Evolutionary conservation across 2,329 filamentous ascomycete genomes (phyloP).

Genomic region (Neurospora sp.): DNA sequence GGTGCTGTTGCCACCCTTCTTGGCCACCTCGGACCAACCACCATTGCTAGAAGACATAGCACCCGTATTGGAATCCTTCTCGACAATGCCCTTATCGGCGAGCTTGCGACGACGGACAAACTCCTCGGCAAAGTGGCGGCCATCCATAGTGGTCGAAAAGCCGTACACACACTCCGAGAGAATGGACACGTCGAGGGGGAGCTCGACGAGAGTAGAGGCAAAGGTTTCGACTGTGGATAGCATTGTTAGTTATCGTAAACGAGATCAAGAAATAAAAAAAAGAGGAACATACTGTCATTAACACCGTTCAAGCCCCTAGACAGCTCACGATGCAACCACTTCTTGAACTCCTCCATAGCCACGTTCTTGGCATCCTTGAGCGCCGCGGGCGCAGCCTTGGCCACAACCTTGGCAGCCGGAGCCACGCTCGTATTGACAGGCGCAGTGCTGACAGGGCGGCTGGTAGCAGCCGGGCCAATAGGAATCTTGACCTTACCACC

Average conservation of each 20-base stretch:
- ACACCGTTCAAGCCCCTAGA: constrained; percentile 50
- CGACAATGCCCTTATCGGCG: constrained; percentile 73
- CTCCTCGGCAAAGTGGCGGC: constrained; percentile 86
- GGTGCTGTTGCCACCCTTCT: constrained; percentile 59
- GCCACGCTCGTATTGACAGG: constrained; percentile 30
- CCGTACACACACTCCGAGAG: constrained; percentile 87
- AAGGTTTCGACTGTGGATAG: constrained; percentile 61
- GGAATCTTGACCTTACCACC: constrained; percentile 83
- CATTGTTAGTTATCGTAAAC: background rate
- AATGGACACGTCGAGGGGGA: constrained; percentile 68
- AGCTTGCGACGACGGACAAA: constrained; percentile 88
- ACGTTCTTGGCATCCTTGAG: constrained; percentile 29
- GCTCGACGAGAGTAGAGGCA: constrained; percentile 60
- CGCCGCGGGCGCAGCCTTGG: constrained; percentile 35
- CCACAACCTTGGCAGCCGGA: constrained; percentile 37
- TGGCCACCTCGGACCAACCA: constrained; percentile 95
- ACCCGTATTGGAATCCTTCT: constrained; percentile 53
- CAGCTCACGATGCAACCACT: constrained; percentile 79
- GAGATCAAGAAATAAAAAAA: background rate
- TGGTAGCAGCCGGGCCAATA: constrained; percentile 42
- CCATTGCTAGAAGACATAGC: constrained; percentile 41
- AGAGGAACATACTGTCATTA: constrained; percentile 7
- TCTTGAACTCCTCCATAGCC: constrained; percentile 85
- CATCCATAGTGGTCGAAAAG: constrained; percentile 81
- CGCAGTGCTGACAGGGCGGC: constrained; percentile 34